These are phyloP conservation scores for Alternaria arbusti DNA, from an alignment of 2,329 filamentous ascomycete species.

Conservation along the genomic window DNA sequence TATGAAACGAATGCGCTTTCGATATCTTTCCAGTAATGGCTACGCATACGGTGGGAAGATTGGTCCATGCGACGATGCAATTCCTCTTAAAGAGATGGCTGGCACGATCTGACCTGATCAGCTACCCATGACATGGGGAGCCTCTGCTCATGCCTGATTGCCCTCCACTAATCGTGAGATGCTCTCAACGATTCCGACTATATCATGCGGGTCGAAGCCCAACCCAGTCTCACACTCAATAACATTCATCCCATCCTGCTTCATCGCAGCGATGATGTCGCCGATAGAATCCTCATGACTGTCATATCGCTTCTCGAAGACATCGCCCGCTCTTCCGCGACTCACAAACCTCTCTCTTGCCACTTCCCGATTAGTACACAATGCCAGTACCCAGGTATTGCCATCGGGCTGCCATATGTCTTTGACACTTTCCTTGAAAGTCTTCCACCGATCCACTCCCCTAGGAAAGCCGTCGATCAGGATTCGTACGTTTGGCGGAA, in stretches of 20 bases:
- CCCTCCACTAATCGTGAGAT: not conserved
- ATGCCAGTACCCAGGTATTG: not conserved
- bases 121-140: not conserved
- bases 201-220: not conserved
- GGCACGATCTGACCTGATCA: not conserved
- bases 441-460: constrained; percentile 6
- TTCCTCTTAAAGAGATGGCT: not conserved
- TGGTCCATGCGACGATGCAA: not conserved
- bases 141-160: not conserved
- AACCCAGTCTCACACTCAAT: not conserved
- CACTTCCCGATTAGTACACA: constrained; percentile 2
- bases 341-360: constrained; percentile 5
- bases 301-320: constrained; percentile 13
- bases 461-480: constrained; percentile 19
- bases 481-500: not conserved
- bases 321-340: constrained; percentile 14
- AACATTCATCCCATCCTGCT: not conserved
- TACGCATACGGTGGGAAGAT: not conserved
- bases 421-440: constrained; percentile 7
- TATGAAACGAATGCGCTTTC: not conserved
- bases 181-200: not conserved
- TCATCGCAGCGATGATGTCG: constrained; percentile 10
- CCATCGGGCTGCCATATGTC: not conserved
- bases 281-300: constrained; percentile 3
- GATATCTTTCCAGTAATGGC: not conserved